Percentiles rank a stretch among this genome's conserved stretches.
These are phyloP conservation scores for Trametes polyzona DNA, from an alignment of 1,284 basidiomycete genomes.

Conservation along the genomic window DNA sequence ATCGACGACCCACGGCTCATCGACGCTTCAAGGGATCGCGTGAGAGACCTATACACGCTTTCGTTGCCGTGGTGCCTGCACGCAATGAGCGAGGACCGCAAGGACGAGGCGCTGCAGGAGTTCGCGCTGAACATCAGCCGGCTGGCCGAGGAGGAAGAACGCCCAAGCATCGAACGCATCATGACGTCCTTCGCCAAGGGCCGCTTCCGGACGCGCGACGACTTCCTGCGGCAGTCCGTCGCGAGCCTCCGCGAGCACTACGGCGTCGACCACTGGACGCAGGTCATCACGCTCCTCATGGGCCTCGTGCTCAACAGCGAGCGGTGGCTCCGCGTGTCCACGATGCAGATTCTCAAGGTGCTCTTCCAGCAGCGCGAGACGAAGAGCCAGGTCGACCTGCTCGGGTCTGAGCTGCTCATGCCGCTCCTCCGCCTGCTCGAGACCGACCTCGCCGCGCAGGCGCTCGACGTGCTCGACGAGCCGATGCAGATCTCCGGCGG, in stretches of 20 bases:
- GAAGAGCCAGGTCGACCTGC: conserved; percentile 69
- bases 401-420: conserved; percentile 89
- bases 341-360: conserved; percentile 88
- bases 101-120: conserved; percentile 63
- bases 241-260: conserved; percentile 85
- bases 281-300: conserved; percentile 82
- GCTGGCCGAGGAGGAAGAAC: conserved; percentile 75
- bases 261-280: conserved; percentile 68
- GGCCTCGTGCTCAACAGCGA: conserved; percentile 87
- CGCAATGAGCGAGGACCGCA: conserved; percentile 70
- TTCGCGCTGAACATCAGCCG: conserved; percentile 79
- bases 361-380: conserved; percentile 88
- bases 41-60: conserved; percentile 84
- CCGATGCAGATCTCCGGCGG: conserved; percentile 81
- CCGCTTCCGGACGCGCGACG: conserved; percentile 91
- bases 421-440: conserved; percentile 86
- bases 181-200: conserved; percentile 88
- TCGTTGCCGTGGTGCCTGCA: conserved; percentile 91
- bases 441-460: conserved; percentile 83
- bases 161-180: conserved; percentile 80
- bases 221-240: conserved; percentile 91
- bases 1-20: conserved; percentile 71
- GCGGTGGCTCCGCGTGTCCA: conserved; percentile 81
- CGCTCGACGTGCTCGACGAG: conserved; percentile 91
- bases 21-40: conserved; percentile 72